Evolutionary conservation across 768 basidiomycete genomes (phyloP), one percentile per base, ranked within the genome.

Genomic region (Obba rivulosa): DNA sequence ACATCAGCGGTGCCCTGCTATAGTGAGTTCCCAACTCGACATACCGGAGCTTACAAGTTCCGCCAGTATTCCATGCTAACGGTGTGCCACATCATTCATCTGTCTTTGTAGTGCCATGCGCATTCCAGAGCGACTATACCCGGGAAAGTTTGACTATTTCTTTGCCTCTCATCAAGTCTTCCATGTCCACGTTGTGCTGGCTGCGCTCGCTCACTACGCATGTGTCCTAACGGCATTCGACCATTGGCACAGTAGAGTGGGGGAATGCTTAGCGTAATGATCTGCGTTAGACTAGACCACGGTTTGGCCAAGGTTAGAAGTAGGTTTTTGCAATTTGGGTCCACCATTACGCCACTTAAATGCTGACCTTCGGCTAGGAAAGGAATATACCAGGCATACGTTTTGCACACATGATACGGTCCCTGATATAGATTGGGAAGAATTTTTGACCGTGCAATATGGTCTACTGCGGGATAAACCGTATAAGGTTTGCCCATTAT

Each of bases 161-260:
- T 76, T 83, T 47, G 77, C 87, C 0, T 91, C 87, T 17, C 92
- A 95, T 70, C 89, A 94, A 66, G 86, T 95, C 57, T 94, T 96
- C 66, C 93, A 94, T 62, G 64, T 83, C 51, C 81, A 78, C 58
- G 91, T 94, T 34, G 72, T 91, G 46, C 65, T 82, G 21, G 88
- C 85, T 9, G 86, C 83, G 31, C 64, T 84, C 55, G 70, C 79
- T 9, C 86, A 88, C 56, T 89, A 83, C 66, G 64, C 66, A 31
- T 71, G 69, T 55, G 71, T 87, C 49, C 56, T 81, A 50, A 74
- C 73, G 20, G 75, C 75, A 37, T 75, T 87, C 58, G 61, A 77
- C 50, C 76, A 83, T 65, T 77, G 81, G 65, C 81, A 87, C 46
- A 62, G 60, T 57, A 51, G 56, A 22, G 36, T 47, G 16, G 54